Conservation (phyloP, 1,139 yeast genomes). For the Taphrina deformans region DNA sequence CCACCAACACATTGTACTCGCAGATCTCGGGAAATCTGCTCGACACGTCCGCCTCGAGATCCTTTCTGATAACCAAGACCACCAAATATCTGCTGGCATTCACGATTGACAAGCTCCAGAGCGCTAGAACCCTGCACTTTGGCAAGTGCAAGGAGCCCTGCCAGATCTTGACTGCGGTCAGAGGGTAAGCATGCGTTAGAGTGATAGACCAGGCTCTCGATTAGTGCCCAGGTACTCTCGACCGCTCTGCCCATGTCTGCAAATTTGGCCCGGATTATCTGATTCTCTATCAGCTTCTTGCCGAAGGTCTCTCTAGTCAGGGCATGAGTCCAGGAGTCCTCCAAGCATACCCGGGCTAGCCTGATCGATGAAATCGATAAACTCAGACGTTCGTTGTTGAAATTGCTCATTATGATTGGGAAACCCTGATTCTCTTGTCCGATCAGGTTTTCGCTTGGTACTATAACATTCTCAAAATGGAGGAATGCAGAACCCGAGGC, state of each 20-base stretch:
- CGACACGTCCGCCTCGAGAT: slow-evolving; percentile 51
- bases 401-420: slow-evolving; percentile 51
- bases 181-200: slow-evolving; percentile 36
- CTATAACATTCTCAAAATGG: slow-evolving; percentile 51
- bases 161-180: slow-evolving; percentile 46
- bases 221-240: slow-evolving; percentile 49
- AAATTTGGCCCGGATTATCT: slow-evolving; percentile 50
- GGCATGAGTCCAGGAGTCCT: slow-evolving; percentile 48
- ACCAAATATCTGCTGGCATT: slow-evolving; percentile 52
- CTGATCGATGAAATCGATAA: slow-evolving; percentile 49
- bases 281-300: slow-evolving; percentile 49
- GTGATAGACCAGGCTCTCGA: slow-evolving; percentile 48
- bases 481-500: slow-evolving; percentile 49
- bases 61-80: slow-evolving; percentile 52
- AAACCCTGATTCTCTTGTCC: slow-evolving; percentile 51
- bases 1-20: slow-evolving; percentile 52
- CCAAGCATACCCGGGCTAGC: slow-evolving; percentile 49
- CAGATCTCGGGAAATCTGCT: slow-evolving; percentile 50
- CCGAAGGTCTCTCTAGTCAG: slow-evolving; percentile 51
- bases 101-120: slow-evolving; percentile 50
- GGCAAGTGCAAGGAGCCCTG: slow-evolving; percentile 52
- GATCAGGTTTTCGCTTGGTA: slow-evolving; percentile 50
- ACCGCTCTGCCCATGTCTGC: slow-evolving; percentile 50
- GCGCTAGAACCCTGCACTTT: slow-evolving; percentile 51
- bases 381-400: slow-evolving; percentile 52